A percentile compares a stretch with the other conserved stretches of the same genome.
phyloP scores from a whole-genome alignment of 2,329 filamentous ascomycete genomes.

The Colletotrichum lindemuthianum region DNA sequence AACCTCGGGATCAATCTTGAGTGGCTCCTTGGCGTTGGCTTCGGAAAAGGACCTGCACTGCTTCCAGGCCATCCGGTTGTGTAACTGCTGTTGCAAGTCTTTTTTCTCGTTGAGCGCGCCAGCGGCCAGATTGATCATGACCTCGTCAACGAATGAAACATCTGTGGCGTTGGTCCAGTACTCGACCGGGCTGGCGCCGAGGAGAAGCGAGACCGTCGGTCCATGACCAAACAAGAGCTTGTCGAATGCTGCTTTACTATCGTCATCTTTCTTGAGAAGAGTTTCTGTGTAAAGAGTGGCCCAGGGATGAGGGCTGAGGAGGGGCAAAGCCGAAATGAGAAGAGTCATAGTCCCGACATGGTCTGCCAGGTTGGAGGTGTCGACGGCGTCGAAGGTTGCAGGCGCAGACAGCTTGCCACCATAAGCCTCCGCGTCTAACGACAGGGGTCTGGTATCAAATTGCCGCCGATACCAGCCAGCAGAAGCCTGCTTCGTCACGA shows the following conservation, averaged over 20 bases:
- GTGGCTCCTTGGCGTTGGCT: slow-evolving; percentile 36
- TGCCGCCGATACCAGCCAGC: slow-evolving; percentile 55
- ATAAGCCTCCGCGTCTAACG: slow-evolving; percentile 56
- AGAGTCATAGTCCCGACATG: slow-evolving; percentile 51
- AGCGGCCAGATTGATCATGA: slow-evolving; percentile 42
- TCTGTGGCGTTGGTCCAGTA: slow-evolving; percentile 61
- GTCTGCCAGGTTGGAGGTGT: slow-evolving; percentile 59
- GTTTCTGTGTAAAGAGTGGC: slow-evolving; percentile 56
- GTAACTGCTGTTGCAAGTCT: slow-evolving; percentile 36
- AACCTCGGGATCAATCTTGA: slow-evolving; percentile 48
- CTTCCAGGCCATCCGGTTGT: slow-evolving; percentile 50
- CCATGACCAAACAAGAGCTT: slow-evolving; percentile 58
- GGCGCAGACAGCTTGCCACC: slow-evolving; percentile 47
- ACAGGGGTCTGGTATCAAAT: slow-evolving; percentile 50
- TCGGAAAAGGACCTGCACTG: slow-evolving; percentile 45
- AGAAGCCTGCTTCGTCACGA: slow-evolving; percentile 41
- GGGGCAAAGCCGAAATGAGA: slow-evolving; percentile 53
- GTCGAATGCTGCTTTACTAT: slow-evolving; percentile 46
- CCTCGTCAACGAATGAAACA: slow-evolving; percentile 52
- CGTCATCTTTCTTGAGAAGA: slow-evolving; percentile 37
- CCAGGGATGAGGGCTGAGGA: slow-evolving; percentile 55
- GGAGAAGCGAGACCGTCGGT: slow-evolving; percentile 56
- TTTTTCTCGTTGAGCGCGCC: slow-evolving; percentile 5
- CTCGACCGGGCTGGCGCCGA: slow-evolving; percentile 61
- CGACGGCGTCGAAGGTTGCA: slow-evolving; percentile 63